Evolutionary conservation across 495 filamentous ascomycete species (phyloP), one percentile per base, ranked within the genome.

Genomic region (Daldinia caldariorum): DNA sequence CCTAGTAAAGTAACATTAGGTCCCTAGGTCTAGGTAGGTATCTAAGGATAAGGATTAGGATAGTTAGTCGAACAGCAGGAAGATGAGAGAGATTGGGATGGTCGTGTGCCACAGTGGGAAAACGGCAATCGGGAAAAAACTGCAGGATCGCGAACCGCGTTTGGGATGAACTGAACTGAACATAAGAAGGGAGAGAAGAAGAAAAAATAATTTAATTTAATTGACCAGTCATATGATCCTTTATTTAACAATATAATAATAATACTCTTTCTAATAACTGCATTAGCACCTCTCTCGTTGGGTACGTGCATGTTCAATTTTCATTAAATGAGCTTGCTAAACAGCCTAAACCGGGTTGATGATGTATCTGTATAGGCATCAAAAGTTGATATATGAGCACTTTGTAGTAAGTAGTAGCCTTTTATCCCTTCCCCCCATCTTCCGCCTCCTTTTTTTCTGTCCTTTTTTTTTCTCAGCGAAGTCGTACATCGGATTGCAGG

Each of bases 291-390:
- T 3, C 50, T 57, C n/a, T 54, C 22, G 61, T 31, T 60, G 63
- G 47, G 20, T 9, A 63, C 37, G 49, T 54, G 49, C 55, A 60
- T 49, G 26, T 32, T 70, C 32, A 51, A 56, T 10, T 54, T 60
- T 70, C 43, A 61, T 66, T 32, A 62, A 54, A 62, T 61, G 16
- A 39, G 45, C 53, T 47, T 26, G 29, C 26, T 22, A 71, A 71
- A 71, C 43, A 71, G 68, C 51, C 68, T 71, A 71, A 71, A 70
- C 35, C 51, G 39, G 9, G 34, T 10, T n/a, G 6, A 4, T 29
- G 22, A 31, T 53, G 31, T 53, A 63, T 35, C 13, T 53, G 31
- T 53, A 63, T 35, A 9, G 41, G 20, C 8, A 22, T 63, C 10
- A 45, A 26, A 45, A 26, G 26, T 26, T 38, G 32, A 16, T 22